Evolutionary conservation across 139 green algal species (phyloP).

Genomic region (Mesostigma viride): DNA sequence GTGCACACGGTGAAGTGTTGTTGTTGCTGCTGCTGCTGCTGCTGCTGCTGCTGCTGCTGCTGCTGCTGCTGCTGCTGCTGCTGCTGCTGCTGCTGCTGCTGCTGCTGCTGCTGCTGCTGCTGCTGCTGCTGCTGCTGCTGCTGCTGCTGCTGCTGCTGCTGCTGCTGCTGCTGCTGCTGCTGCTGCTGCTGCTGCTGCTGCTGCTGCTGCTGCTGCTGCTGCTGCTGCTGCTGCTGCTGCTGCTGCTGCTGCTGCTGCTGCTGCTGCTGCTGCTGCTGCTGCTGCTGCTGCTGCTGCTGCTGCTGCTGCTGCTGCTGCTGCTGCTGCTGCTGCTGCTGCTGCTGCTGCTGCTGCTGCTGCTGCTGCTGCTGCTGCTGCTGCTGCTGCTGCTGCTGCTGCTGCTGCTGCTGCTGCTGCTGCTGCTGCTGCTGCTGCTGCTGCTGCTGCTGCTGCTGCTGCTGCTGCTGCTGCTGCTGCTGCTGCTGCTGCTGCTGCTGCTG

Average conservation of each 20-base stretch:
- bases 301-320: neutral
- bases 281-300: neutral
- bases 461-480: neutral
- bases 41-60: constrained; percentile 1
- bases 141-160: neutral
- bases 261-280: constrained; percentile 1
- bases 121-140: neutral
- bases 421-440: constrained; percentile 1
- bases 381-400: constrained; percentile 1
- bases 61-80: neutral
- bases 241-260: neutral
- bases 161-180: neutral
- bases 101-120: constrained; percentile 1
- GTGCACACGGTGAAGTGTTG: too few species aligned
- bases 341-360: neutral
- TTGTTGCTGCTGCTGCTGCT: neutral
- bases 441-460: neutral
- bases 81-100: neutral
- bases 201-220: constrained; percentile 1
- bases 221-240: constrained; percentile 1
- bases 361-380: neutral
- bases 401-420: constrained; percentile 1
- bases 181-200: neutral
- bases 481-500: neutral
- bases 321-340: constrained; percentile 1